These are phyloP conservation scores for Irpex rosettiformis DNA, from an alignment of 1,284 basidiomycete genomes.

Conservation along the genomic window DNA sequence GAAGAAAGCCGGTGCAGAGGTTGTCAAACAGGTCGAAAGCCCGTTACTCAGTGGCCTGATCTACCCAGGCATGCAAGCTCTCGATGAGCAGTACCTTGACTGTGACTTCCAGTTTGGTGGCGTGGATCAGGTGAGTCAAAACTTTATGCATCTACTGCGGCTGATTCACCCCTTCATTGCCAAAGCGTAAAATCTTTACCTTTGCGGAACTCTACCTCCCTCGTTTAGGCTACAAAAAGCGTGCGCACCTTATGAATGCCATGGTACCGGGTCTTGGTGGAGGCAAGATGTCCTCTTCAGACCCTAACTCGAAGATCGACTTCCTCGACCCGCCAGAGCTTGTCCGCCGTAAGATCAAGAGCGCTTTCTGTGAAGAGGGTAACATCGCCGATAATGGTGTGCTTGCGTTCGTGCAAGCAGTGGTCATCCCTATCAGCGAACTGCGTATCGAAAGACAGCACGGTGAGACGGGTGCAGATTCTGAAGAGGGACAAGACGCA, in stretches of 20 bases:
- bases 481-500: conserved; percentile 38
- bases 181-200: conserved; percentile 99
- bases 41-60: conserved; percentile 89
- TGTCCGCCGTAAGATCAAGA: conserved; percentile 88
- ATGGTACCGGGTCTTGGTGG: conserved; percentile 97
- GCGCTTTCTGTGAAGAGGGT: conserved; percentile 94
- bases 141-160: no score
- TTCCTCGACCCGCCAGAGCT: conserved; percentile 88
- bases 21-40: conserved; percentile 96
- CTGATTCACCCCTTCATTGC: no score
- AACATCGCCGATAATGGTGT: conserved; percentile 89
- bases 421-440: conserved; percentile 86
- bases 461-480: conserved; percentile 38
- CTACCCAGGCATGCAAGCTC: conserved; percentile 94
- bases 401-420: conserved; percentile 85
- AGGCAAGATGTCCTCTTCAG: conserved; percentile 99
- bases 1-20: conserved; percentile 98
- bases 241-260: conserved; percentile 96
- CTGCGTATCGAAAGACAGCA: conserved; percentile 59
- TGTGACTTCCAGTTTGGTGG: conserved; percentile 99
- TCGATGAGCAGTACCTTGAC: conserved; percentile 96
- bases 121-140: conserved; percentile 78
- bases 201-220: conserved; percentile 97
- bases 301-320: conserved; percentile 96
- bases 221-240: conserved; percentile 89